Percentiles rank a stretch among this genome's conserved stretches.
Evolutionary conservation across 2,329 filamentous ascomycete species (phyloP).

Genomic region (Hypomyces perniciosus): DNA sequence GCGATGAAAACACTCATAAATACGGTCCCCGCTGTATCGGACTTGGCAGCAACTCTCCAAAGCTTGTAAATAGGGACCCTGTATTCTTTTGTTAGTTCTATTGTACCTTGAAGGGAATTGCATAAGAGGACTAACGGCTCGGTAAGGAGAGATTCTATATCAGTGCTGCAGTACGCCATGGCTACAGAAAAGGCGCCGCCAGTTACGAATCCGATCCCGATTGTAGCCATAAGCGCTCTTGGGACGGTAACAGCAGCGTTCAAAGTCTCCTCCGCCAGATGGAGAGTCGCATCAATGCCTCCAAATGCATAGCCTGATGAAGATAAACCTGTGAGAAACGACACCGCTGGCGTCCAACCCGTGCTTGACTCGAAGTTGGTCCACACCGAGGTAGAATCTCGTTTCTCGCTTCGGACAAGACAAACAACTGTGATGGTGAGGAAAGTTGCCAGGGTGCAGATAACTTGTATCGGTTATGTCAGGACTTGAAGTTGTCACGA

Average conservation of each 20-base stretch:
- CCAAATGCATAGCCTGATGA: conserved; percentile 33
- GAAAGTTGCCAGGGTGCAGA: background rate
- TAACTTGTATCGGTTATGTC: background rate
- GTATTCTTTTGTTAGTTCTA: background rate
- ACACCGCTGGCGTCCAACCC: conserved; percentile 25
- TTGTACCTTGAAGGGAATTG: background rate
- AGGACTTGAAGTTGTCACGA: background rate
- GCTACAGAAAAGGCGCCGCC: conserved; percentile 25
- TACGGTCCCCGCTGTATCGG: conserved; percentile 8
- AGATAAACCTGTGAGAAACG: conserved; percentile 34
- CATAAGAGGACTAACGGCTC: conserved; percentile 2
- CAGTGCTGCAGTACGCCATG: conserved; percentile 21
- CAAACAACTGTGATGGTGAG: conserved; percentile 1
- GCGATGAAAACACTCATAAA: conserved; percentile 7
- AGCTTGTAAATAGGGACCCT: conserved; percentile 10
- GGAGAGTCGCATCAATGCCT: conserved; percentile 31
- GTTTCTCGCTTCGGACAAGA: conserved; percentile 6
- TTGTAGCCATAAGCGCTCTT: conserved; percentile 25
- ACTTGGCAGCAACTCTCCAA: conserved; percentile 8
- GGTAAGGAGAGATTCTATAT: conserved; percentile 15
- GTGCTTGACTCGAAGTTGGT: conserved; percentile 23
- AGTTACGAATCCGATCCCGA: conserved; percentile 29
- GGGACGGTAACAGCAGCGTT: conserved; percentile 26
- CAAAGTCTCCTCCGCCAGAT: conserved; percentile 33
- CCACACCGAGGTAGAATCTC: conserved; percentile 20